Base-by-base conservation (phyloP, 2,329 filamentous ascomycete genomes). In the Botryotinia globosa region DNA sequence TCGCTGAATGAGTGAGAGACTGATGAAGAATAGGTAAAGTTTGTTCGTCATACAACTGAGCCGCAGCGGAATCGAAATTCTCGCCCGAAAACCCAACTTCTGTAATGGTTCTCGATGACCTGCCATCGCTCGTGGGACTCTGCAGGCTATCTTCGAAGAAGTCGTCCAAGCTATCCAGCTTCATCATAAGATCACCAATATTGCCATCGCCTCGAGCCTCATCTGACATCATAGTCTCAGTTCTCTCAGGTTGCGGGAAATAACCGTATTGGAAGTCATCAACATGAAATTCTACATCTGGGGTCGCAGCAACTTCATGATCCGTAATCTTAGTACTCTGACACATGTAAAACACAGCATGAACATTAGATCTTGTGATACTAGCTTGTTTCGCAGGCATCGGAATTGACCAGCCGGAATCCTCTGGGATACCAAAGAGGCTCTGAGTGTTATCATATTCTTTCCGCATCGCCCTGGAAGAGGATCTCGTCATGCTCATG, bases 401-500 rank as follows among this genome's bases (percentile, higher is more conserved):
- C 0, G 96, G 95, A 62, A 99, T 94, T 0, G 96, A 96, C 96
- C 96, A 99, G 2, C 96, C 96, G 25, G 93, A 96, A 34, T 94
- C 91, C 80, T 98, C 95, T 0, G 96, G 96, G 73, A 99, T 98
- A 42, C 97, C 97, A 81, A 98, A 99, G 48, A 99, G 84, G 79
- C 94, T 98, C 81, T 97, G 92, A 0, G 94, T 97, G 34, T 93
- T 91, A 80, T 97, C 95, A 78, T 97, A 98, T 82, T 98, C 94
- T 80, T 98, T 98, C 66, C 93, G 91, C 67, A 96, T 92, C 0
- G 92, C 90, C 77, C 92, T 92, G 0, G 94, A 96, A 3, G 94
- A 94, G 1, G 92, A 91, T 20, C 93, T 91, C 8, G 94, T 94
- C 94, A 99, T 98, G 82, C 95, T 98, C 97, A 99, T 99, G 56